Evolutionary conservation across 345 rosid species (phyloP), one percentile per base, ranked within the genome.

Genomic region (Erodium maritimum): DNA sequence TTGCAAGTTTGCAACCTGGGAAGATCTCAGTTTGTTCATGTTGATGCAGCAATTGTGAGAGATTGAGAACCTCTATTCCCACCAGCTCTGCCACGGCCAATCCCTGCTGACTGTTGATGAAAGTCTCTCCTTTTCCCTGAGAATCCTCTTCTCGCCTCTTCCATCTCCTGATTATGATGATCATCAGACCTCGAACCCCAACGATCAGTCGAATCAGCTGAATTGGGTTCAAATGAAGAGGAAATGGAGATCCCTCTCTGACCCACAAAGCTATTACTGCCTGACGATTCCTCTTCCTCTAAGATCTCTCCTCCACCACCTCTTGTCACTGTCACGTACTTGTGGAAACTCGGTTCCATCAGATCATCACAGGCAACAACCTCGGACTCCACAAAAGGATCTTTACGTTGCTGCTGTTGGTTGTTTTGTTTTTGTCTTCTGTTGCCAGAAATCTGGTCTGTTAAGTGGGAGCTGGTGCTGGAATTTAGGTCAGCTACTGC

Each of bases 251-350:
- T 42, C 63, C 74, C 75, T 78, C 85, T 69, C 5, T 29, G 34
- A 48, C 87, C 80, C 2, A 70, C 79, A 56, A 76, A 54, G 77
- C 91, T 88, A 64, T 93, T 88, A 74, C 98, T 91, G 17, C 99
- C 96, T 7, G 99, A 84, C 33, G 98, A 88, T 66, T 88, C 98
- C 61, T 82, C 84, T 34, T 74, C 90, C 58, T 84, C 96, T 78
- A n/a, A n/a, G n/a, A 72, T 75, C 17, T 91, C 97, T 37, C 67
- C 80, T 21, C 67, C 69, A n/a, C n/a, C n/a, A n/a, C n/a, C n/a
- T n/a, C n/a, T n/a, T n/a, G 76, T 81, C 58, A 84, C 74, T 2
- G 95, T 91, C 55, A 91, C 95, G 57, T 91, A 91, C 68, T 81
- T 88, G 72, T 86, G 90, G 51, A 88, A 78, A 56, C 94, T 91